Percentiles rank a stretch among this genome's conserved stretches.
phyloP scores from a whole-genome alignment of 805 yeast species.

The Blastobotrys peoriensis region DNA sequence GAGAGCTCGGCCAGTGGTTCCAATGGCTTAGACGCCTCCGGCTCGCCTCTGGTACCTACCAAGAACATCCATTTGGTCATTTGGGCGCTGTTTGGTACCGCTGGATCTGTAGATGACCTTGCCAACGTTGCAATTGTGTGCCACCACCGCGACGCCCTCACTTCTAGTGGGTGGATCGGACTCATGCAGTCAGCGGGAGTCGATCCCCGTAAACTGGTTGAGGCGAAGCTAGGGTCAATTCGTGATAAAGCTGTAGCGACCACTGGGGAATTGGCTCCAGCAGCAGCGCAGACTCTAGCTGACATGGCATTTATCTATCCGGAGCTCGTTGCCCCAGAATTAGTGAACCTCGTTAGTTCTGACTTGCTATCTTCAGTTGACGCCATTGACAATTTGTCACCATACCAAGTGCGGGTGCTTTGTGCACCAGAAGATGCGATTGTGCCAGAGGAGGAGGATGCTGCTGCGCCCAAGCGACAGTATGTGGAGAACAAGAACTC shows the following conservation, averaged over 20 bases:
- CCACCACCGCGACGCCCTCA: slow-evolving; percentile 38
- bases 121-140: slow-evolving; percentile 34
- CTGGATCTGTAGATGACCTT: slow-evolving; percentile 6
- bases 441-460: slow-evolving; percentile 38
- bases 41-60: background rate
- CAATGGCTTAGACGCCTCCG: too few relatives aligned
- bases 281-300: slow-evolving; percentile 28
- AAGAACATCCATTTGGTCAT: background rate
- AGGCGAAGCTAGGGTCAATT: slow-evolving; percentile 18
- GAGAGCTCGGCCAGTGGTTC: too few relatives aligned
- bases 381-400: slow-evolving; percentile 38
- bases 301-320: slow-evolving; percentile 54
- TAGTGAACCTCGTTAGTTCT: slow-evolving; percentile 38
- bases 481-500: slow-evolving; percentile 58
- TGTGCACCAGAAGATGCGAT: slow-evolving; percentile 60
- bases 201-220: slow-evolving; percentile 61
- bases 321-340: slow-evolving; percentile 44
- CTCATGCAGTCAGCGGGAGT: slow-evolving; percentile 50
- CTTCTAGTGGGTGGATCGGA: slow-evolving; percentile 69
- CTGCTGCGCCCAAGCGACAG: slow-evolving; percentile 33
- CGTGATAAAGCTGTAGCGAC: slow-evolving; percentile 23
- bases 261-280: slow-evolving; percentile 16
- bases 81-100: background rate
- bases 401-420: slow-evolving; percentile 57
- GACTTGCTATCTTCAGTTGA: slow-evolving; percentile 39